These are phyloP conservation scores for Thamnidium elegans DNA, from an alignment of 192 early-diverging fungal genomes.

Conservation along the genomic window DNA sequence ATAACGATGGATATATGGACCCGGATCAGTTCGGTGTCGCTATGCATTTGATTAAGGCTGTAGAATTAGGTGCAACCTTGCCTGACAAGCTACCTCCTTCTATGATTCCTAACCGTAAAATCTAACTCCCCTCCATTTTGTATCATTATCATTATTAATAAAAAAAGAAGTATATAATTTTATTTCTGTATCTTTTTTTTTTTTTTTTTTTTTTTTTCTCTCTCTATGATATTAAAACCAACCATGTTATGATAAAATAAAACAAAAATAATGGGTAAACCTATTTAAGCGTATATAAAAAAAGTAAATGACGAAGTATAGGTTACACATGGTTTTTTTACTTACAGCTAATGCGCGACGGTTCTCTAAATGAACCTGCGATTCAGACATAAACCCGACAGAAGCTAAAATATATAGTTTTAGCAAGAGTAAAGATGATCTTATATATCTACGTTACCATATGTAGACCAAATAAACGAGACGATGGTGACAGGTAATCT, in stretches of 20 bases:
- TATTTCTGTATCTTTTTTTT: background rate
- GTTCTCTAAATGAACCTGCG: conserved; percentile 71
- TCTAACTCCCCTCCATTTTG: conserved; percentile 12
- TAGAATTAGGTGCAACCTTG: conserved; percentile 43
- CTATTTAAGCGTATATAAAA: conserved; percentile 6
- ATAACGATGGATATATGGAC: conserved; percentile 77
- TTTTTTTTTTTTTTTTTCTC: too few relatives aligned
- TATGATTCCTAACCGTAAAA: conserved; percentile 40
- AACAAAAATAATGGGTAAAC: conserved; percentile 90
- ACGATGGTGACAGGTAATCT: conserved; percentile 70
- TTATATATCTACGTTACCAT: conserved; percentile 46
- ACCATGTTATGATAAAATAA: conserved; percentile 93
- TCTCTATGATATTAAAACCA: conserved; percentile 73
- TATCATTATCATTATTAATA: background rate
- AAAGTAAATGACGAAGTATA: background rate
- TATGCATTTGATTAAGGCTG: conserved; percentile 63
- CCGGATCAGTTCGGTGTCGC: conserved; percentile 81
- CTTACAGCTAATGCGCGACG: conserved; percentile 76
- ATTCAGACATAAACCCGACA: conserved; percentile 83
- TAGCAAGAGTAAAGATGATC: background rate
- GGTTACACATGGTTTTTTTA: background rate
- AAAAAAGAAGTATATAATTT: too few relatives aligned
- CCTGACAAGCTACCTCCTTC: conserved; percentile 46
- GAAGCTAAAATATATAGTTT: conserved; percentile 58
- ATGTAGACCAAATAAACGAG: conserved; percentile 84